These are phyloP conservation scores for Podaxis sp. DNA, from an alignment of 768 basidiomycete species.

Conservation along the genomic window DNA sequence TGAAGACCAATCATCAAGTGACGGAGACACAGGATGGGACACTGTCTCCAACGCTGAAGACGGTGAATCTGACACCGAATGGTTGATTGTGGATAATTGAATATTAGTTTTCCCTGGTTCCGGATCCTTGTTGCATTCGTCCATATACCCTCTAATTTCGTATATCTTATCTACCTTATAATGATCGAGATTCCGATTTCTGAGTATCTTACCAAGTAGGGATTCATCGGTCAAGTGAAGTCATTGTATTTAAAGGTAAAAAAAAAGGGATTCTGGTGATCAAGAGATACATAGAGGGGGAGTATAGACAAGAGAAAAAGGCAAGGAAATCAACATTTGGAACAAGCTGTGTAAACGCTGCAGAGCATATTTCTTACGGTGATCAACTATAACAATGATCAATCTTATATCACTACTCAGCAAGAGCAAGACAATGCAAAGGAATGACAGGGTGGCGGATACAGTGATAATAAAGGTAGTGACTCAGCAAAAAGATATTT, in stretches of 20 bases:
- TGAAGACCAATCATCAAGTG: constrained; percentile 39
- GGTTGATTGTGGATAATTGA: constrained; percentile 64
- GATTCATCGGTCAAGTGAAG: neutral
- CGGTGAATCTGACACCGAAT: constrained; percentile 87
- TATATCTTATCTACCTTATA: constrained; percentile 19
- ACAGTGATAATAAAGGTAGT: constrained; percentile 17
- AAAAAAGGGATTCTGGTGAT: constrained; percentile 15
- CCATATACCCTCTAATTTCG: constrained; percentile 29
- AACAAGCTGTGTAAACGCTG: neutral
- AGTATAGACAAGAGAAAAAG: constrained; percentile 18
- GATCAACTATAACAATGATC: constrained; percentile 14
- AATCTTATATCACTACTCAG: constrained; percentile 9
- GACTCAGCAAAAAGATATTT: constrained; percentile 17
- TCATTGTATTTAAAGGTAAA: constrained; percentile 15
- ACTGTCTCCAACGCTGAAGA: constrained; percentile 63
- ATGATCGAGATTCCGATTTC: constrained; percentile 4
- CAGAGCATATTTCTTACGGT: constrained; percentile 19
- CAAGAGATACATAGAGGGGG: constrained; percentile 15
- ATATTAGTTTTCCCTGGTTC: constrained; percentile 5
- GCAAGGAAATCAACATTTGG: constrained; percentile 15
- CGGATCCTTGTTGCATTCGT: constrained; percentile 8
- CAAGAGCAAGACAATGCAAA: constrained; percentile 24
- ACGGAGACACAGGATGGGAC: constrained; percentile 68
- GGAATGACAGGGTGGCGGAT: constrained; percentile 18
- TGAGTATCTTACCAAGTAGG: neutral